Percentiles rank a stretch among this genome's conserved stretches.
Evolutionary conservation across 805 yeast species (phyloP).

Genomic region (Metschnikowia henanensis): DNA sequence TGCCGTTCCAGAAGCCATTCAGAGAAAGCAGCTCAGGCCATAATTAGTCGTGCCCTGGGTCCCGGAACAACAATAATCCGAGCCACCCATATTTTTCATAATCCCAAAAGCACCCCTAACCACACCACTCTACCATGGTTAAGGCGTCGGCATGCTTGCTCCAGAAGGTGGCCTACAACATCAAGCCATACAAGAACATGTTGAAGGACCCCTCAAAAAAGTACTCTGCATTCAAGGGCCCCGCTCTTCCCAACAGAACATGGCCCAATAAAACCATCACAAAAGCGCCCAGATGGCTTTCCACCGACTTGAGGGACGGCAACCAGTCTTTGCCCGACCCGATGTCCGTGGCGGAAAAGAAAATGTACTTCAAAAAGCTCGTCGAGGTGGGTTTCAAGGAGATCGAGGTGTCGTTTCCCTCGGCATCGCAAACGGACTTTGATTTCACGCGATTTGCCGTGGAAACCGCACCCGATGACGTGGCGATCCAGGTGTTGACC

Average conservation of each 20-base stretch:
- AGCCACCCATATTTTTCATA: too few relatives aligned
- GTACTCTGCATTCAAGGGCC: conserved; percentile 55
- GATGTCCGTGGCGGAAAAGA: conserved; percentile 73
- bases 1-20: too few relatives aligned
- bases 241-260: conserved; percentile 58
- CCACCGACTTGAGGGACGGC: conserved; percentile 80
- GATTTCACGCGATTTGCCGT: conserved; percentile 81
- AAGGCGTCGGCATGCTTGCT: conserved; percentile 24
- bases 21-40: too few relatives aligned
- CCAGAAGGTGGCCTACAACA: conserved; percentile 25
- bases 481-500: conserved; percentile 68
- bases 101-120: neutral
- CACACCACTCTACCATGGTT: conserved; percentile 20
- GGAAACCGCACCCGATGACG: conserved; percentile 76
- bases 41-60: too few relatives aligned
- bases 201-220: conserved; percentile 67
- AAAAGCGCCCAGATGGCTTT: conserved; percentile 78
- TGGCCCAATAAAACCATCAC: conserved; percentile 71
- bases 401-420: conserved; percentile 79
- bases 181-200: conserved; percentile 43
- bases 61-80: too few relatives aligned
- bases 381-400: conserved; percentile 76
- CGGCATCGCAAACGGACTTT: conserved; percentile 81
- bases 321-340: conserved; percentile 84
- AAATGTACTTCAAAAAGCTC: conserved; percentile 71